These are phyloP conservation scores for Pleurostoma richardsiae DNA, from an alignment of 2,329 filamentous ascomycete species.

Conservation along the genomic window DNA sequence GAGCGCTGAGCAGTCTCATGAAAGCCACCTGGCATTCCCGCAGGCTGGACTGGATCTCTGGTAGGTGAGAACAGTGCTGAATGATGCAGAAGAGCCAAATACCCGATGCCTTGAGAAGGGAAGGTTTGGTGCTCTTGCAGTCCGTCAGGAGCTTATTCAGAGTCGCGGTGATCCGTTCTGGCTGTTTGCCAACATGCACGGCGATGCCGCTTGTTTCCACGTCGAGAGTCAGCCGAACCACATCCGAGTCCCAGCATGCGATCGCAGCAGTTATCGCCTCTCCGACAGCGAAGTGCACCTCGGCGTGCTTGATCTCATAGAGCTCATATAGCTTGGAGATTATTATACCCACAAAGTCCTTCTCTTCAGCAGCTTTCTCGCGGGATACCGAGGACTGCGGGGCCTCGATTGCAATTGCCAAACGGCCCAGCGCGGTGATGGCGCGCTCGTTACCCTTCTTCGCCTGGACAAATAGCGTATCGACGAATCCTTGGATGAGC, in stretches of 20 bases:
- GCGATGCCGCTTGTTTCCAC: slow-evolving; percentile 49
- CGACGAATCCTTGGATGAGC: slow-evolving; percentile 38
- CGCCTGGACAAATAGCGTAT: slow-evolving; percentile 61
- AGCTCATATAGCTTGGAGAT: slow-evolving; percentile 67
- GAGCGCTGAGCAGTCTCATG: slow-evolving; percentile 77
- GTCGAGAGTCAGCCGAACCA: slow-evolving; percentile 70
- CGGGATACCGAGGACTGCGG: slow-evolving; percentile 25
- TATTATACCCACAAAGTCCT: slow-evolving; percentile 45
- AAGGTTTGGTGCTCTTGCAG: slow-evolving; percentile 81
- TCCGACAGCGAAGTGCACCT: slow-evolving; percentile 86
- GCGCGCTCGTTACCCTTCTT: slow-evolving; percentile 79
- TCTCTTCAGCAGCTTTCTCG: slow-evolving; percentile 26
- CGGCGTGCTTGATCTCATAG: slow-evolving; percentile 78
- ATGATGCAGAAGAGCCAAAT: slow-evolving; percentile 94
- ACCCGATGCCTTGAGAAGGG: slow-evolving; percentile 83
- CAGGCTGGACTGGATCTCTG: slow-evolving; percentile 67
- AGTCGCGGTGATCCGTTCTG: slow-evolving; percentile 42
- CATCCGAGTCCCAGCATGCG: slow-evolving; percentile 78
- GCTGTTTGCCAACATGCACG: slow-evolving; percentile 27
- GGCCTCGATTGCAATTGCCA: slow-evolving; percentile 57
- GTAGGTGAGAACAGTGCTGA: slow-evolving; percentile 80
- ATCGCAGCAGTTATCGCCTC: slow-evolving; percentile 78
- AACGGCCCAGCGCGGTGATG: slow-evolving; percentile 72
- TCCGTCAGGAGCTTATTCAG: slow-evolving; percentile 71
- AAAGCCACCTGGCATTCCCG: slow-evolving; percentile 82